These are phyloP conservation scores for Solanum phureja DNA, from an alignment of 257 asterid genomes.

Conservation along the genomic window DNA sequence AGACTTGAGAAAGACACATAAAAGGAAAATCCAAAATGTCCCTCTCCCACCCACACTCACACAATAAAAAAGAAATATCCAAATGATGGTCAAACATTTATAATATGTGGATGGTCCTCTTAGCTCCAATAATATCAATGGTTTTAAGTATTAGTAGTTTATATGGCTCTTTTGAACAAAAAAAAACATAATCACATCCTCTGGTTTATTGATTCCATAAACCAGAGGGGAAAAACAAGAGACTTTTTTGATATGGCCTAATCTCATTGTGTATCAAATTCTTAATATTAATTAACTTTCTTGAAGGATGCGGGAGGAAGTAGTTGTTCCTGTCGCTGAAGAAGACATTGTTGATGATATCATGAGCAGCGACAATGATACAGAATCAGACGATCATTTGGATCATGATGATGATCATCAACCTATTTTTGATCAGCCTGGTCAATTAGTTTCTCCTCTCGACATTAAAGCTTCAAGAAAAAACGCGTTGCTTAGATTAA, in stretches of 20 bases:
- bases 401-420: background rate
- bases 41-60: background rate
- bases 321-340: background rate
- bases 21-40: background rate
- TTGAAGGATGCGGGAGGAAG: background rate
- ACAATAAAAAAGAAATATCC: background rate
- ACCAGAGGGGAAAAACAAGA: background rate
- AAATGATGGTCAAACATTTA: background rate
- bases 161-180: background rate
- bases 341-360: background rate
- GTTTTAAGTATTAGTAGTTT: background rate
- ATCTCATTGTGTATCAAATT: background rate
- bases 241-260: background rate
- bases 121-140: background rate
- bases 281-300: background rate
- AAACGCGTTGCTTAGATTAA: conserved; percentile 40
- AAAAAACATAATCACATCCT: background rate
- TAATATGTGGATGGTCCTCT: background rate
- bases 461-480: conserved; percentile 6
- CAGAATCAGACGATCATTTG: background rate
- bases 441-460: background rate
- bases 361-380: background rate
- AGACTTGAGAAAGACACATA: background rate
- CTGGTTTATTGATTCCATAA: background rate
- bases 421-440: background rate